A percentile compares a stretch with the other conserved stretches of the same genome.
These are phyloP conservation scores for Penicillium crystallinum DNA, from an alignment of 495 filamentous ascomycete genomes.

Conservation along the genomic window DNA sequence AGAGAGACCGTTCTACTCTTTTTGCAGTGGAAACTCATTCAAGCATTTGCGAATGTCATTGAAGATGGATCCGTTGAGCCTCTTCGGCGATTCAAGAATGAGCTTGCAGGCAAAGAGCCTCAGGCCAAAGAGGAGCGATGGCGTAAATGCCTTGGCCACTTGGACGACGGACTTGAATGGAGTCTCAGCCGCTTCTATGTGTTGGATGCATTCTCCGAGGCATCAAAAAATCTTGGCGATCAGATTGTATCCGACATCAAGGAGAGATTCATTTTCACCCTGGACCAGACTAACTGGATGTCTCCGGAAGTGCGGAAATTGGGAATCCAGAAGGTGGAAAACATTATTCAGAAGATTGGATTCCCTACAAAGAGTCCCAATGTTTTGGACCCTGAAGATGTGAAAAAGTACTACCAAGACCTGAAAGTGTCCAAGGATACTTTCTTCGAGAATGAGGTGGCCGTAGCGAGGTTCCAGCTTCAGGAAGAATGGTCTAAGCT, in stretches of 20 bases:
- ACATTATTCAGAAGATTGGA: conserved; percentile 70
- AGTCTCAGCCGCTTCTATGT: conserved; percentile 63
- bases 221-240: conserved; percentile 61
- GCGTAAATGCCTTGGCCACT: conserved; percentile 57
- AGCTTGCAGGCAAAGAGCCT: conserved; percentile 54
- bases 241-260: conserved; percentile 67
- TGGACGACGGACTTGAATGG: conserved; percentile 55
- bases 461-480: conserved; percentile 43
- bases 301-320: conserved; percentile 56
- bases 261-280: conserved; percentile 54
- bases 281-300: conserved; percentile 63
- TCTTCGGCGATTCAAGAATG: conserved; percentile 54
- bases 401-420: conserved; percentile 54
- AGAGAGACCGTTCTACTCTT: conserved; percentile 50
- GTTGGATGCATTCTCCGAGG: conserved; percentile 57
- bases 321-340: conserved; percentile 62
- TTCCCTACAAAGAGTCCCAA: conserved; percentile 64
- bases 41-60: conserved; percentile 43
- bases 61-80: conserved; percentile 56
- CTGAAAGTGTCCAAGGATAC: conserved; percentile 47
- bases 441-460: conserved; percentile 58
- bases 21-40: conserved; percentile 58
- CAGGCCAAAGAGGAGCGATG: conserved; percentile 61
- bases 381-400: conserved; percentile 51
- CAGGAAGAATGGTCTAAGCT: conserved; percentile 51